These are phyloP conservation scores for Lasiodiplodia citricola DNA, from an alignment of 2,329 filamentous ascomycete genomes.

Conservation along the genomic window DNA sequence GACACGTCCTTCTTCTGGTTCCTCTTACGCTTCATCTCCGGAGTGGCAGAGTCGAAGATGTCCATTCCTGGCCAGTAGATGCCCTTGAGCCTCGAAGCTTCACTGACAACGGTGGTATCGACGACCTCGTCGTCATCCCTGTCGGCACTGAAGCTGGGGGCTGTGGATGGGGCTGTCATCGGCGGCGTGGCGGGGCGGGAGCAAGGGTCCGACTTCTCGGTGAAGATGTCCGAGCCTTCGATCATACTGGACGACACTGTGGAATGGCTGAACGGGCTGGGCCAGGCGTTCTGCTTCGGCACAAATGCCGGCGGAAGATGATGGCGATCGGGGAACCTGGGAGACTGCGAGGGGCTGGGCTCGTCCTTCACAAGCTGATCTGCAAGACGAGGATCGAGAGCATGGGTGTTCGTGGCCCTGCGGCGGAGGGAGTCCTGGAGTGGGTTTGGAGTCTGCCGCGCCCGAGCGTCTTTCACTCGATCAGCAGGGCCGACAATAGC, in stretches of 20 bases:
- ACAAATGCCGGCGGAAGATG: conserved; percentile 36
- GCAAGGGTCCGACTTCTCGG: conserved; percentile 7
- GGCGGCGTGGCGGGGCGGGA: conserved; percentile 9
- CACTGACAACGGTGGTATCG: conserved; percentile 34
- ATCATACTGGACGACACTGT: conserved; percentile 4
- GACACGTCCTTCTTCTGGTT: conserved; percentile 80
- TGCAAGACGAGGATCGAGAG: conserved; percentile 44
- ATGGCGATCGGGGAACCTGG: conserved; percentile 36
- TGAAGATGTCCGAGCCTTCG: conserved; percentile 17
- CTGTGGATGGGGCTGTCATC: not conserved
- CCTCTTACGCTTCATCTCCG: conserved; percentile 73
- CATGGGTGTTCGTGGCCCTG: conserved; percentile 31
- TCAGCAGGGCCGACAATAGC: conserved; percentile 3
- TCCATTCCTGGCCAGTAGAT: conserved; percentile 79
- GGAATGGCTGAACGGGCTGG: conserved; percentile 27
- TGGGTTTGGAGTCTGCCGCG: not conserved
- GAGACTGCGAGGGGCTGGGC: conserved; percentile 38
- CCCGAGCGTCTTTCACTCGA: conserved; percentile 2
- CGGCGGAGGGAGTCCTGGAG: conserved; percentile 14
- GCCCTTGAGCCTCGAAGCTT: conserved; percentile 67
- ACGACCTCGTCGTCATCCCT: not conserved
- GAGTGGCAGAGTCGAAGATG: conserved; percentile 79
- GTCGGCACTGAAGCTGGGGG: not conserved
- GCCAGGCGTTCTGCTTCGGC: conserved; percentile 46
- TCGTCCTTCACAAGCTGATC: conserved; percentile 45